Conservation (phyloP, 1,139 yeast species). For the Saccharomyces hybrid region DNA sequence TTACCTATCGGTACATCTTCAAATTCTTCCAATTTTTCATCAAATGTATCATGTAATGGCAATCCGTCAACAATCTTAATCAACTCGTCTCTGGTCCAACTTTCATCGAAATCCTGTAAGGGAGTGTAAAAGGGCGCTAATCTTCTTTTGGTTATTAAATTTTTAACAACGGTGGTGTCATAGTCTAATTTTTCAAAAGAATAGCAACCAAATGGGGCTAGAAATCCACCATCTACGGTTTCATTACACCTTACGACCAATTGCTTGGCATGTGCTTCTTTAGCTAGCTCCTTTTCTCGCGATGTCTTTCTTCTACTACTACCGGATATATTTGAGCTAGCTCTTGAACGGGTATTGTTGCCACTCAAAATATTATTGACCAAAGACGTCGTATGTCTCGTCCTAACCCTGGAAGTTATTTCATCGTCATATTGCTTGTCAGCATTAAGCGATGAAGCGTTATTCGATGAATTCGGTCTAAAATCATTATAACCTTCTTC, state of each 20-base stretch:
- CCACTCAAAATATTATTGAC: slow-evolving; percentile 21
- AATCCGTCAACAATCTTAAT: slow-evolving; percentile 47
- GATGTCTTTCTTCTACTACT: slow-evolving; percentile 33
- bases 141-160: slow-evolving; percentile 54
- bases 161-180: slow-evolving; percentile 61
- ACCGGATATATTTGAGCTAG: slow-evolving; percentile 12
- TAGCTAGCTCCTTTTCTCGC: slow-evolving; percentile 45
- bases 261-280: slow-evolving; percentile 48
- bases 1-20: slow-evolving; percentile 45
- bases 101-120: slow-evolving; percentile 66
- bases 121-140: slow-evolving; percentile 91
- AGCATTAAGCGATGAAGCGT: slow-evolving; percentile 5
- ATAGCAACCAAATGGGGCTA: slow-evolving; percentile 87
- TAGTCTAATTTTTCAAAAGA: slow-evolving; percentile 65
- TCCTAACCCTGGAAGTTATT: slow-evolving; percentile 8
- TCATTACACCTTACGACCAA: slow-evolving; percentile 53
- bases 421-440: slow-evolving; percentile 8
- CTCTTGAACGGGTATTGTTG: slow-evolving; percentile 11
- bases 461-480: slow-evolving; percentile 6
- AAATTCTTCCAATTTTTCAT: slow-evolving; percentile 41
- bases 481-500: slow-evolving; percentile 6
- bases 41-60: slow-evolving; percentile 52
- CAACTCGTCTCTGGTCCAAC: slow-evolving; percentile 69
- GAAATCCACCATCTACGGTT: slow-evolving; percentile 67
- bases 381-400: slow-evolving; percentile 22